Percentiles rank a stretch among this genome's conserved stretches.
These are phyloP conservation scores for Aspergillus nidulans DNA, from an alignment of 495 filamentous ascomycete genomes.

Conservation along the genomic window DNA sequence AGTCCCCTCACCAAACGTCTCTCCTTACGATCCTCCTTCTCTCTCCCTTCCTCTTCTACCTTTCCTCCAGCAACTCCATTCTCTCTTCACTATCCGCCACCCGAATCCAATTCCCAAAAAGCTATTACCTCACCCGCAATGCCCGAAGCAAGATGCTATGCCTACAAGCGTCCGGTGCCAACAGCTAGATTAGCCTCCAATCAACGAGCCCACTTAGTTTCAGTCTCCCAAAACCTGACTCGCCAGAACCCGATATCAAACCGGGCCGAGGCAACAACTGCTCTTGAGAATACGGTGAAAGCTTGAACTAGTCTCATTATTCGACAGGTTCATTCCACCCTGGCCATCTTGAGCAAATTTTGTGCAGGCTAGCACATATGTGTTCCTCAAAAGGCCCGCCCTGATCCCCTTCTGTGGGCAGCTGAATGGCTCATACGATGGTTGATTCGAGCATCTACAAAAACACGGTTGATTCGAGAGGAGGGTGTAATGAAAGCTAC, in stretches of 20 bases:
- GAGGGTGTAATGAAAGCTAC: too few relatives aligned
- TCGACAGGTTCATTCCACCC: conserved; percentile 32
- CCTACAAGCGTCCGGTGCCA: conserved; percentile 43
- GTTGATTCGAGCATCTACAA: too few relatives aligned
- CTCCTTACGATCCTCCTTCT: neutral
- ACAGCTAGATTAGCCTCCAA: conserved; percentile 35
- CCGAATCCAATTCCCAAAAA: neutral
- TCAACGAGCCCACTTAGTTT: neutral
- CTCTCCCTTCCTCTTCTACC: neutral
- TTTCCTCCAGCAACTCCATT: neutral
- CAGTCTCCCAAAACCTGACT: too few relatives aligned
- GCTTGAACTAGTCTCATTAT: conserved; percentile 46
- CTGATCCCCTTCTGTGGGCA: too few relatives aligned
- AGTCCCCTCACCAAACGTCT: too few relatives aligned
- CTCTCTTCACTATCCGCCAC: too few relatives aligned
- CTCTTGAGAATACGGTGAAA: conserved; percentile 42
- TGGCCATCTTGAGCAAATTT: too few relatives aligned
- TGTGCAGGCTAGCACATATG: too few relatives aligned
- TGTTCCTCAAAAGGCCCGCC: too few relatives aligned
- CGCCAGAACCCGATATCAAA: too few relatives aligned
- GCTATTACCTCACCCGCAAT: conserved; percentile 11
- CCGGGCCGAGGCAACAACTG: conserved; percentile 42
- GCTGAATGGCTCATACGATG: too few relatives aligned
- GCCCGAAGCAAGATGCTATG: conserved; percentile 30
- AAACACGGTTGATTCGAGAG: too few relatives aligned